Evolutionary conservation across 2,329 filamentous ascomycete species (phyloP).

Genomic region (Xylariaceae sp.): DNA sequence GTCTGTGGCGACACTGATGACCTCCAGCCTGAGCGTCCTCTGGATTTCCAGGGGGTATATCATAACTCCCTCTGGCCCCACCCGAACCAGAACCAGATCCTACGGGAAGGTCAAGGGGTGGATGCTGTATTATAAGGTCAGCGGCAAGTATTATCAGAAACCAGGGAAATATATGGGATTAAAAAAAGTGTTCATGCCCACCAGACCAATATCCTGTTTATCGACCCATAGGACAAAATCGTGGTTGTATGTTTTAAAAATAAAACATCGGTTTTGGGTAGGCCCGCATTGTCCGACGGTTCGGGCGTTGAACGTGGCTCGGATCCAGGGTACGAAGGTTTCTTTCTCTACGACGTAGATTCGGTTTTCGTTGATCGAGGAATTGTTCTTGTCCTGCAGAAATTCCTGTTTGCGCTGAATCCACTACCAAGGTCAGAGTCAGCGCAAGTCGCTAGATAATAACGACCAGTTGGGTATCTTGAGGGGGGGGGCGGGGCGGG

Average conservation of each 20-base stretch:
- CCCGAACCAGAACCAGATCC: background rate
- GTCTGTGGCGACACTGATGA: background rate
- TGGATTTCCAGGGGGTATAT: background rate
- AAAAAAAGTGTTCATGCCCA: background rate
- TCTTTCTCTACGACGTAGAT: background rate
- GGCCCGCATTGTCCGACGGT: background rate
- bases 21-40: background rate
- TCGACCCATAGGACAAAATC: conserved; percentile 6
- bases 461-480: no score
- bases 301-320: background rate
- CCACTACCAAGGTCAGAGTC: conserved; percentile 1
- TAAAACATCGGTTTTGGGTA: conserved; percentile 1
- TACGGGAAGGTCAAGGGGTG: background rate
- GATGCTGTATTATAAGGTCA: background rate
- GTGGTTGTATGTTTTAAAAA: background rate
- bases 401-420: conserved; percentile 1
- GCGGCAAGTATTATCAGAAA: background rate
- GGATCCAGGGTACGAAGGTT: background rate
- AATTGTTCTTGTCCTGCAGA: background rate
- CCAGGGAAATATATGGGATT: background rate
- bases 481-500: no score
- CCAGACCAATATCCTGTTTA: background rate
- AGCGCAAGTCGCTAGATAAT: background rate
- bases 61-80: background rate
- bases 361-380: background rate